These are phyloP conservation scores for Gentiana straminea DNA, from an alignment of 257 asterid species.

Conservation along the genomic window DNA sequence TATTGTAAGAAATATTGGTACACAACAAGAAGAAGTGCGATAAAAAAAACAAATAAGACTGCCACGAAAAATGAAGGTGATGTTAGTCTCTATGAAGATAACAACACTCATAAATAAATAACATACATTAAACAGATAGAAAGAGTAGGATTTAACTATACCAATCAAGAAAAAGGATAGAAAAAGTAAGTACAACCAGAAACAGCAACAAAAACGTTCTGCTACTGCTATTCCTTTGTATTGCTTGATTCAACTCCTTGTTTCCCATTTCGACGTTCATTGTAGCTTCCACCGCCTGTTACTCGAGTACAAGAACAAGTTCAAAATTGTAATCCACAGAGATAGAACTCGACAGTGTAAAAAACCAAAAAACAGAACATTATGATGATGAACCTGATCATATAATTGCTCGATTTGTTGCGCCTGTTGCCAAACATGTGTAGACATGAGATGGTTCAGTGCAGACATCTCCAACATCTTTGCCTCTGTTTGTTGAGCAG, in stretches of 20 bases:
- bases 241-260: slow-evolving; percentile 76
- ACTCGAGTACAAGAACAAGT: no score
- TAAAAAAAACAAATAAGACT: no score
- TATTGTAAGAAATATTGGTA: no score
- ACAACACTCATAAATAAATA: no score
- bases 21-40: no score
- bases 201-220: slow-evolving; percentile 85
- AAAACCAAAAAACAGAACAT: not conserved
- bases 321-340: no score
- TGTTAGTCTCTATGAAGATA: no score
- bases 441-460: slow-evolving; percentile 89
- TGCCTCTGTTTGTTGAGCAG: slow-evolving; percentile 80
- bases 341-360: no score
- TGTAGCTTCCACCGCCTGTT: slow-evolving; percentile 87
- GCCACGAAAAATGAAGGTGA: no score
- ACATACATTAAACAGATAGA: no score
- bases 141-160: slow-evolving; percentile 27
- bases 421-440: slow-evolving; percentile 85
- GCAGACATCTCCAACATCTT: slow-evolving; percentile 97
- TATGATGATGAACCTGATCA: slow-evolving; percentile 42
- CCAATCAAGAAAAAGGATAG: slow-evolving; percentile 87
- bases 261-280: slow-evolving; percentile 82
- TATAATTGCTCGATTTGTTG: slow-evolving; percentile 82
- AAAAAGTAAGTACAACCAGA: slow-evolving; percentile 61
- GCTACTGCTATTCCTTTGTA: slow-evolving; percentile 78